Evolutionary conservation across 805 yeast species (phyloP), one percentile per base, ranked within the genome.

Genomic region (Myxozyma neotropica): DNA sequence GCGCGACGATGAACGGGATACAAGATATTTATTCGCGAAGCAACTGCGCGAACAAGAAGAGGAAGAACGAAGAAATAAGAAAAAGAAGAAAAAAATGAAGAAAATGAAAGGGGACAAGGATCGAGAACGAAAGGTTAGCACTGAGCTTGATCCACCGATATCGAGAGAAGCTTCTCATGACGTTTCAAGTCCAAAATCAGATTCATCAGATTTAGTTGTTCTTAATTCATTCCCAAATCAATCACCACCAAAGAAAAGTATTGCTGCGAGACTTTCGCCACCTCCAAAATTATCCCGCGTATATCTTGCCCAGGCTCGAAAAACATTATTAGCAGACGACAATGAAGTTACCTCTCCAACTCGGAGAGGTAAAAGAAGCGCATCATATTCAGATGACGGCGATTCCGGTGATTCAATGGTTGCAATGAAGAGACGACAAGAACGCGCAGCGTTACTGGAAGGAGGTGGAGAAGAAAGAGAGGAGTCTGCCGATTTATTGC

Each of bases 251-350:
- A 44, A 44, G 35, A 24, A 26, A 27, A 21, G 35, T 10, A 17
- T 7, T 4, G 21, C 13, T 12, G 26, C 45, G 7, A 19, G 36
- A 24, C 52, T 59, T 17, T 56, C 64, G 27, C 64, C 64, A 10
- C 60, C 64, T 39, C 60, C 61, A 2, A 39, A 17, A 42, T 35
- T 59, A 43, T 21, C 61, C 15, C 24, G 21, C 38, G 54, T 27
- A 17, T 48, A 59, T 53, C 54, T 59, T 19, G 38, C 38, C 33
- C 33, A 19, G 24, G 49, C 51, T 26, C 31, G 56, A 8, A 15
- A 27, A 38, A 23, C 45, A 26, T 24, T 29, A 8, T 21, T 21
- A 35, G 38, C 10, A 13, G 35, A 33, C 13, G 55, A 48, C 8
- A 3, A 48, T 17, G 53, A 36, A 12, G n/a, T 8, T 26, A 35